A percentile compares a stretch with the other conserved stretches of the same genome.
Conservation (phyloP, 2,329 filamentous ascomycete species). For the Gnomoniopsis sp. region DNA sequence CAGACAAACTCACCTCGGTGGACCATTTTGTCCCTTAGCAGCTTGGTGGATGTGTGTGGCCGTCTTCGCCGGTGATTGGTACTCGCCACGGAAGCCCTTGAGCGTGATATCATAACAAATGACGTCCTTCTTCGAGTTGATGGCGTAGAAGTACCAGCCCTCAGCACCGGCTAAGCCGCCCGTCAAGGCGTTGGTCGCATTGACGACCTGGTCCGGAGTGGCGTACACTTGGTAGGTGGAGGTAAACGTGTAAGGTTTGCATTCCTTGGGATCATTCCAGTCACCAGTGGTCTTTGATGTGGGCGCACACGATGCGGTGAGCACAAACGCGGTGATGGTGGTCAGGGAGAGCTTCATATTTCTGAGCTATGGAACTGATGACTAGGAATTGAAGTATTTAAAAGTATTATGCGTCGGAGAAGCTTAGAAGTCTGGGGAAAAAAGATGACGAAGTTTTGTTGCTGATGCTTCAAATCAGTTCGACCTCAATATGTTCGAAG, state of each 20-base stretch:
- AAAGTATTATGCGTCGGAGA: too few species aligned
- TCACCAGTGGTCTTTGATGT: too few species aligned
- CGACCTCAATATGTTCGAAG: too few species aligned
- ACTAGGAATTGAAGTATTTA: too few species aligned
- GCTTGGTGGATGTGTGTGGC: constrained; percentile 50
- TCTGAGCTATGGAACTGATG: too few species aligned
- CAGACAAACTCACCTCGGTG: constrained; percentile 28
- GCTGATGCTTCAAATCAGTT: too few species aligned
- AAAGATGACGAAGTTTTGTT: too few species aligned
- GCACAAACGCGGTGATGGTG: too few species aligned
- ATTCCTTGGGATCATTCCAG: too few species aligned
- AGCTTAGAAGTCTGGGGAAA: too few species aligned
- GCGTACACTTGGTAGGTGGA: constrained; percentile 43
- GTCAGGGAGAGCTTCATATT: too few species aligned
- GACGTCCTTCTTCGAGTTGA: constrained; percentile 36
- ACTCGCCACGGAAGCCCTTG: constrained; percentile 39
- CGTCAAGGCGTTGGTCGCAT: constrained; percentile 27
- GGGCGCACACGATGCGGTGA: too few species aligned
- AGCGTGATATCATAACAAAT: constrained; percentile 43
- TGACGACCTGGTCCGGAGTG: constrained; percentile 43
- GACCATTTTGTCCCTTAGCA: constrained; percentile 37
- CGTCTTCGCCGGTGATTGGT: constrained; percentile 41
- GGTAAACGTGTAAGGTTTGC: constrained; percentile 34
- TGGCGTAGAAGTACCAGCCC: constrained; percentile 45
- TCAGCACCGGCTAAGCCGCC: constrained; percentile 36